phyloP scores from a whole-genome alignment of 805 yeast species.

The Pichia gijzeniarum region DNA sequence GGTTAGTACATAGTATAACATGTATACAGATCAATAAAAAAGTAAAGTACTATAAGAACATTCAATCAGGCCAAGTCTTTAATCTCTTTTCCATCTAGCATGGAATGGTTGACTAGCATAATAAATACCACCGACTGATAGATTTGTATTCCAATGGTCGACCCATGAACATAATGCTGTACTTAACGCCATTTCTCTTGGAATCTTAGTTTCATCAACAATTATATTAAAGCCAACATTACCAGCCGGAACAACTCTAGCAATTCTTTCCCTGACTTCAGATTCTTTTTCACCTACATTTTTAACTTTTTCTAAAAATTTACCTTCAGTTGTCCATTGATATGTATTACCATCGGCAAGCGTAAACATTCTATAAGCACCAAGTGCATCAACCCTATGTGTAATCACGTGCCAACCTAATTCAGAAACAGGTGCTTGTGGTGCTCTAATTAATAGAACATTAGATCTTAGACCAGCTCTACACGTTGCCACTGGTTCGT shows the following conservation, averaged over 20 bases:
- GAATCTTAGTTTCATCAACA: constrained; percentile 48
- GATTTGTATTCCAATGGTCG: constrained; percentile 61
- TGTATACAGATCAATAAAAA: too few species aligned
- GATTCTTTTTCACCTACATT: constrained; percentile 59
- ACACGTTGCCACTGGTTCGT: constrained; percentile 51
- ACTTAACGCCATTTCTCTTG: constrained; percentile 52
- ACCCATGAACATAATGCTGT: constrained; percentile 55
- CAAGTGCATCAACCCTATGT: constrained; percentile 56
- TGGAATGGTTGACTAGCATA: constrained; percentile 44
- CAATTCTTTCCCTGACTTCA: constrained; percentile 61
- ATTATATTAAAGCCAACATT: constrained; percentile 43
- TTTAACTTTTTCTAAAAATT: constrained; percentile 48
- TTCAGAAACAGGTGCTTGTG: constrained; percentile 44
- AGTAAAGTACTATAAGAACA: too few species aligned
- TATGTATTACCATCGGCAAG: constrained; percentile 54
- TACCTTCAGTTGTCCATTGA: constrained; percentile 61
- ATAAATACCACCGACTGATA: constrained; percentile 61
- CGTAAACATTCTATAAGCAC: constrained; percentile 53
- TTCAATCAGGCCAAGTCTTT: constrained; percentile 6
- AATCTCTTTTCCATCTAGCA: constrained; percentile 54
- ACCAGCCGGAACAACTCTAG: constrained; percentile 48
- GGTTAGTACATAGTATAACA: too few species aligned
- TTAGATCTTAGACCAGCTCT: constrained; percentile 59
- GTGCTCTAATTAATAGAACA: constrained; percentile 47
- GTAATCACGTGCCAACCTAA: constrained; percentile 59